phyloP scores from a whole-genome alignment of 352 stramenopile genomes.

The Globisporangium iwayamae region DNA sequence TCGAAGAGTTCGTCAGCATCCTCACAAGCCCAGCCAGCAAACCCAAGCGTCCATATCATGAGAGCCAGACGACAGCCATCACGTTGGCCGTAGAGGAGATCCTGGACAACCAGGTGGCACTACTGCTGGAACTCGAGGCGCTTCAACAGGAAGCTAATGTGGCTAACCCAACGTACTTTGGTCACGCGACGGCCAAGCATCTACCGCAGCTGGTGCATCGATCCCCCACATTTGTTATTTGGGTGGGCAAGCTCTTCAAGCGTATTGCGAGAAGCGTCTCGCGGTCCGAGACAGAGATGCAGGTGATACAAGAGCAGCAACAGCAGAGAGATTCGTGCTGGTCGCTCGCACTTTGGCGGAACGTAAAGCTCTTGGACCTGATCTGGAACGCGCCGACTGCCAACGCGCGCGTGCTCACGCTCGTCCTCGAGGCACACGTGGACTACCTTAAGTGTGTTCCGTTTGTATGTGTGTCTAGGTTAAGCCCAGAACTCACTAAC shows the following conservation, averaged over 20 bases:
- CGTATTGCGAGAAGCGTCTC: slow-evolving; percentile 33
- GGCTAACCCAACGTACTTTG: slow-evolving; percentile 19
- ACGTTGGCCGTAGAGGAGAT: slow-evolving; percentile 30
- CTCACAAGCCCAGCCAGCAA: slow-evolving; percentile 12
- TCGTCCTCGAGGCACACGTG: slow-evolving; percentile 26
- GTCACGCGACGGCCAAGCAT: slow-evolving; percentile 14
- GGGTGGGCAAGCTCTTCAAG: slow-evolving; percentile 45
- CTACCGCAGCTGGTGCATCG: slow-evolving; percentile 21
- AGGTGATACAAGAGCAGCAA: too few relatives aligned
- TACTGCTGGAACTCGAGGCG: slow-evolving; percentile 47
- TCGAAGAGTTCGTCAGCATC: slow-evolving; percentile 13
- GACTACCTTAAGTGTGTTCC: slow-evolving; percentile 52
- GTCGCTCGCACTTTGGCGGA: slow-evolving; percentile 50
- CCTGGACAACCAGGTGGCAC: slow-evolving; percentile 39
- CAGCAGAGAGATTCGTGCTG: slow-evolving; percentile 12
- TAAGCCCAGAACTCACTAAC: background rate
- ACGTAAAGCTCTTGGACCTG: slow-evolving; percentile 34
- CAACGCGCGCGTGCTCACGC: slow-evolving; percentile 19
- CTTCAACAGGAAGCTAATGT: slow-evolving; percentile 23
- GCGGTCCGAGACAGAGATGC: slow-evolving; percentile 11
- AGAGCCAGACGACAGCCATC: slow-evolving; percentile 5
- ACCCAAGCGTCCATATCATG: background rate
- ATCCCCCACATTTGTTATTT: slow-evolving; percentile 19
- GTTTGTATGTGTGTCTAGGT: background rate
- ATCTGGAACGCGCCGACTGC: slow-evolving; percentile 22